Conservation (phyloP, 306 rosid genomes). For the Pterocarpus macrocarpus region DNA sequence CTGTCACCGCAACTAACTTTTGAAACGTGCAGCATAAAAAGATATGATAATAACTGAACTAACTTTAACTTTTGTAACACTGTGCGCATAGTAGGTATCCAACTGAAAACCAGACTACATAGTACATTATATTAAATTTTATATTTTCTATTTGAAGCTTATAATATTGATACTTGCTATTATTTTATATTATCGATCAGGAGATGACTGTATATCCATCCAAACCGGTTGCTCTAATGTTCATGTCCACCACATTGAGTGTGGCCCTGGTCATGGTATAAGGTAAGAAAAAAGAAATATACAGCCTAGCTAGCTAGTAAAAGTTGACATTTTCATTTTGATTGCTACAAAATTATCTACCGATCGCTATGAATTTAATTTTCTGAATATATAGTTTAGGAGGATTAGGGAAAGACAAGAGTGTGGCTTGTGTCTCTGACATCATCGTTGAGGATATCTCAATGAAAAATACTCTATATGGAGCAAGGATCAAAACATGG, state of each 20-base stretch:
- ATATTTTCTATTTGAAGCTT: constrained; percentile 19
- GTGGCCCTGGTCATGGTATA: constrained; percentile 99
- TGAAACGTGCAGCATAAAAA: constrained; percentile 53
- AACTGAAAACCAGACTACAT: constrained; percentile 35
- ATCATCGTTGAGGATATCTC: constrained; percentile 71
- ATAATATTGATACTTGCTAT: constrained; percentile 25
- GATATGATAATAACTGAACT: constrained; percentile 32
- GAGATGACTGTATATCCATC: constrained; percentile 99
- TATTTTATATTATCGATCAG: constrained; percentile 53
- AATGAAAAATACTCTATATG: constrained; percentile 78
- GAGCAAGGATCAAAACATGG: constrained; percentile 97
- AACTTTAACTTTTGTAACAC: constrained; percentile 48
- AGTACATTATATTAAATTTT: constrained; percentile 27
- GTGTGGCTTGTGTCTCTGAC: constrained; percentile 87
- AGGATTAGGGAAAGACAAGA: constrained; percentile 81
- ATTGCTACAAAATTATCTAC: constrained; percentile 1
- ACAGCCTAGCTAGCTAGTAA: neutral
- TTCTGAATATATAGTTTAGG: constrained; percentile 67
- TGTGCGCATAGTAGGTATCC: constrained; percentile 30
- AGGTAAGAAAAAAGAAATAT: constrained; percentile 58
- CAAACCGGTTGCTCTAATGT: constrained; percentile 93
- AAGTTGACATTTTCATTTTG: constrained; percentile 13
- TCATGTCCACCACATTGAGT: constrained; percentile 83
- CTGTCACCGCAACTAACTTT: constrained; percentile 67
- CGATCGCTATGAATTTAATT: neutral